These are phyloP conservation scores for Xylariales sp. DNA, from an alignment of 2,329 filamentous ascomycete species.

Conservation along the genomic window DNA sequence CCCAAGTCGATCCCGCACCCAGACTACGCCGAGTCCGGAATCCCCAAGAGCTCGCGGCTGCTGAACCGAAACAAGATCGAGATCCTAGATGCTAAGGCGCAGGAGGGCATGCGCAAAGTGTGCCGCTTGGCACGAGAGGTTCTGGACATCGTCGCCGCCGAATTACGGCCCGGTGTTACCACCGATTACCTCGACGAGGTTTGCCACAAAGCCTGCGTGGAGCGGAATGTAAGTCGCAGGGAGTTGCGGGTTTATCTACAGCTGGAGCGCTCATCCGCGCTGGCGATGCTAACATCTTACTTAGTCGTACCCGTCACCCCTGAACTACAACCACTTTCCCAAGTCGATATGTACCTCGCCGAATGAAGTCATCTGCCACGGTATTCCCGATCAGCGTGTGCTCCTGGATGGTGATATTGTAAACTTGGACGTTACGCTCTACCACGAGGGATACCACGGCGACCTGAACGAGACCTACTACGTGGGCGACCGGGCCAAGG, in stretches of 20 bases:
- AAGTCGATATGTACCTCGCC: slow-evolving; percentile 96
- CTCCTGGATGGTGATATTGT: slow-evolving; percentile 91
- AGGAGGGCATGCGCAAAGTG: slow-evolving; percentile 71
- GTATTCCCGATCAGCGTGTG: slow-evolving; percentile 86
- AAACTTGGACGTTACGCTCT: slow-evolving; percentile 94
- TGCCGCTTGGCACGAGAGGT: slow-evolving; percentile 69
- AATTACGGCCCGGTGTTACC: slow-evolving; percentile 64
- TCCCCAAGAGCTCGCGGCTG: slow-evolving; percentile 58
- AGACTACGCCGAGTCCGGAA: slow-evolving; percentile 84
- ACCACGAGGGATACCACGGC: slow-evolving; percentile 91
- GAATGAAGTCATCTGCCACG: slow-evolving; percentile 98
- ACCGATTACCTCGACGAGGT: slow-evolving; percentile 74
- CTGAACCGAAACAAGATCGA: slow-evolving; percentile 73
- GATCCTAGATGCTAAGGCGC: slow-evolving; percentile 59
- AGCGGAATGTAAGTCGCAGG: slow-evolving; percentile 59
- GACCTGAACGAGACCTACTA: slow-evolving; percentile 99
- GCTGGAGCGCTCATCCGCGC: neutral
- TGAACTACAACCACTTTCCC: slow-evolving; percentile 95
- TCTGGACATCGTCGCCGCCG: slow-evolving; percentile 67
- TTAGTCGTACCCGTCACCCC: slow-evolving; percentile 90
- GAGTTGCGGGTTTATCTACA: neutral
- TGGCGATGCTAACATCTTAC: neutral
- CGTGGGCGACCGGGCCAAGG: slow-evolving; percentile 80
- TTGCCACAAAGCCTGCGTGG: slow-evolving; percentile 71
- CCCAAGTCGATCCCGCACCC: slow-evolving; percentile 79